These are phyloP conservation scores for Russula emetica DNA, from an alignment of 768 basidiomycete genomes.

Conservation along the genomic window DNA sequence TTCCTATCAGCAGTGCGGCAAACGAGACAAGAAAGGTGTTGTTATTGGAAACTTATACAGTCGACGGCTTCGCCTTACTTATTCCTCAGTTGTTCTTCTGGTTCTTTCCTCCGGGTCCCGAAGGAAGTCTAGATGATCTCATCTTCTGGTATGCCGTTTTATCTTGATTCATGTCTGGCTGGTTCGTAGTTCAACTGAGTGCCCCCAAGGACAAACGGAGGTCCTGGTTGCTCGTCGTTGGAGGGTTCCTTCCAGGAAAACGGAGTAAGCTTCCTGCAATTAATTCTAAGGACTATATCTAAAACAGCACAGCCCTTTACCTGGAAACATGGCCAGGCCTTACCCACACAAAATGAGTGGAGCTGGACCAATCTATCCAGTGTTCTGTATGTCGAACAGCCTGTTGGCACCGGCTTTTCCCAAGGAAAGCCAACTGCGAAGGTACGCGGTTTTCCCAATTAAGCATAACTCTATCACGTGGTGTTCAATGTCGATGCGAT, in stretches of 20 bases:
- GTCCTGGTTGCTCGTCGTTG: conserved; percentile 72
- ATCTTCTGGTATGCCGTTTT: conserved; percentile 58
- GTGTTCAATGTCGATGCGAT: not conserved
- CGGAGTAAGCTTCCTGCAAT: conserved; percentile 46
- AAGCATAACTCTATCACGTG: not conserved
- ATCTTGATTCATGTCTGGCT: not conserved
- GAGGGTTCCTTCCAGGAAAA: conserved; percentile 75
- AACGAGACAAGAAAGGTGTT: conserved; percentile 67
- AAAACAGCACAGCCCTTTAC: conserved; percentile 50
- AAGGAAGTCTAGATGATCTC: conserved; percentile 66
- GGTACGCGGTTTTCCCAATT: conserved; percentile 27
- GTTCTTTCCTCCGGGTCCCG: conserved; percentile 77
- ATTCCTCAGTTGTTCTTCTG: conserved; percentile 66
- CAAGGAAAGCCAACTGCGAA: conserved; percentile 60
- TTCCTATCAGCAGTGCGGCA: conserved; percentile 53
- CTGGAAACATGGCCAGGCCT: conserved; percentile 60
- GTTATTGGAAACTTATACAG: conserved; percentile 8
- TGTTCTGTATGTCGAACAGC: conserved; percentile 72
- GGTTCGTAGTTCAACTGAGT: too few relatives aligned
- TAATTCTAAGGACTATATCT: not conserved
- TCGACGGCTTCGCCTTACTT: not conserved
- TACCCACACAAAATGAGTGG: conserved; percentile 58
- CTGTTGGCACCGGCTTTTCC: conserved; percentile 75
- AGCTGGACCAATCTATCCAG: conserved; percentile 82
- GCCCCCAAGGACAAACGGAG: conserved; percentile 65